Percentiles rank a stretch among this genome's conserved stretches.
Evolutionary conservation across 257 asterid species (phyloP).

Genomic region (Datura wrightii): DNA sequence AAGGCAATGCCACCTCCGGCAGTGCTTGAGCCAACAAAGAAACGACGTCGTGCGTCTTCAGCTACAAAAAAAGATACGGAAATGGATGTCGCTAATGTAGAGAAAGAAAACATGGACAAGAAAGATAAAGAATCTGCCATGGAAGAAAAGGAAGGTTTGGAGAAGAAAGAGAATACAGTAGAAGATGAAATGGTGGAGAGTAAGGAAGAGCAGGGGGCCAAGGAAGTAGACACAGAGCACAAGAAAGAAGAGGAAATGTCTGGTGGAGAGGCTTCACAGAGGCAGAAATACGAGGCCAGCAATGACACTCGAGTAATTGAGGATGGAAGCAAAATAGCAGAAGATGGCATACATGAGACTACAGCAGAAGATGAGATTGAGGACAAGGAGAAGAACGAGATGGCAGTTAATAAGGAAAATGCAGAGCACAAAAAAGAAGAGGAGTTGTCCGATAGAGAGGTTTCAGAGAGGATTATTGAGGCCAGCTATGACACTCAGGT

Average conservation of each 20-base stretch:
- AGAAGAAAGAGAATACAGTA: not conserved
- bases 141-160: not conserved
- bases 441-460: constrained; percentile 41
- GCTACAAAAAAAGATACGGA: constrained; percentile 22
- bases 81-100: not conserved
- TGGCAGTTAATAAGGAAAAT: constrained; percentile 43
- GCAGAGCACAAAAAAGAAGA: constrained; percentile 37
- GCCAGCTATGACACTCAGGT: constrained; percentile 39
- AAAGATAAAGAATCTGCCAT: constrained; percentile 29
- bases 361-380: not conserved
- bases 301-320: constrained; percentile 32
- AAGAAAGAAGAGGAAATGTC: constrained; percentile 36
- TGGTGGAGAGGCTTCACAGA: constrained; percentile 45
- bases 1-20: constrained; percentile 65
- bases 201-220: constrained; percentile 45
- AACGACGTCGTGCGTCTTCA: constrained; percentile 57
- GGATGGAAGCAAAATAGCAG: not conserved
- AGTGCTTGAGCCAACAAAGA: constrained; percentile 62
- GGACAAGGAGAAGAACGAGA: constrained; percentile 48
- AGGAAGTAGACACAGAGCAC: constrained; percentile 43
- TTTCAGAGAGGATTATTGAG: constrained; percentile 42
- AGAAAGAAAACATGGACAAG: constrained; percentile 30
- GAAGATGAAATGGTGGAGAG: constrained; percentile 31
- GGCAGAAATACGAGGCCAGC: constrained; percentile 36
- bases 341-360: not conserved